These are phyloP conservation scores for Saccharomycopsis oosterbeekiorum DNA, from an alignment of 805 yeast species.

Conservation along the genomic window DNA sequence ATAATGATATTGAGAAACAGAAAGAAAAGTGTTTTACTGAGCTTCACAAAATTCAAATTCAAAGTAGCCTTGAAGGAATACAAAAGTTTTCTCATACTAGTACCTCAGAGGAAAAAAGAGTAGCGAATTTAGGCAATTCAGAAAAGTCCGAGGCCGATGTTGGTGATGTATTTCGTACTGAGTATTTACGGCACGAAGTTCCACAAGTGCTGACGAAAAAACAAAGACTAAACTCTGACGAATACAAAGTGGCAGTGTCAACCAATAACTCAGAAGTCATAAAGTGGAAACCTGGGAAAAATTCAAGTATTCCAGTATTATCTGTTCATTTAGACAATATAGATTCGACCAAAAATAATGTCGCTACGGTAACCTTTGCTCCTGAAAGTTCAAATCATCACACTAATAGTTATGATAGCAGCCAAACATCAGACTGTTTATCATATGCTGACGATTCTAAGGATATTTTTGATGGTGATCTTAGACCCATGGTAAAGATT, in stretches of 20 bases:
- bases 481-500: neutral
- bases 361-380: neutral
- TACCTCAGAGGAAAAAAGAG: neutral
- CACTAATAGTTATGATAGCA: too few species aligned
- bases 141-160: neutral
- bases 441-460: neutral
- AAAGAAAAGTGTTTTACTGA: neutral
- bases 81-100: neutral
- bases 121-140: neutral
- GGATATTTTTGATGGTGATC: neutral
- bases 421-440: neutral
- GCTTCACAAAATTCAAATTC: neutral
- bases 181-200: neutral
- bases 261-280: neutral
- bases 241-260: neutral
- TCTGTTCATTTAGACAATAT: neutral
- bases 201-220: neutral
- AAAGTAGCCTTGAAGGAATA: conserved; percentile 11
- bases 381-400: neutral
- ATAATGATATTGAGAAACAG: neutral
- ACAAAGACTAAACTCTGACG: neutral
- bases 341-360: neutral
- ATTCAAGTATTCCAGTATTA: neutral
- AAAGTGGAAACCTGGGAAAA: neutral
- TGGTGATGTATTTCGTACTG: neutral